phyloP scores from a whole-genome alignment of 371 early-diverging fungal genomes.

The Caulochytrium protostelioides region DNA sequence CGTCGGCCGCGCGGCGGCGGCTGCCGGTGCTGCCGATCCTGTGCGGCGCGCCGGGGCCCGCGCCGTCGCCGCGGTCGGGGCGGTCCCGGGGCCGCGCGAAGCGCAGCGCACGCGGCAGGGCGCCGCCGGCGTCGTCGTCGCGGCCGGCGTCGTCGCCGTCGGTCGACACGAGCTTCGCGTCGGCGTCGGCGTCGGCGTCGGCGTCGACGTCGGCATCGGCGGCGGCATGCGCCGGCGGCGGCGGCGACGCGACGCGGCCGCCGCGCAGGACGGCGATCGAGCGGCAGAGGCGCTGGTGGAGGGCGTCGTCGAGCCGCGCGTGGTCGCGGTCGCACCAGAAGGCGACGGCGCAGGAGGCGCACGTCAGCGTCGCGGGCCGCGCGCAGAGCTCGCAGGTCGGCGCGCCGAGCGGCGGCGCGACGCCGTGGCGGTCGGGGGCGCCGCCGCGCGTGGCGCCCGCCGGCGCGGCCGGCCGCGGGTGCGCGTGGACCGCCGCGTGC shows the following conservation, averaged over 20 bases:
- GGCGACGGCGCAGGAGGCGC: not conserved
- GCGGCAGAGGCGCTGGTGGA: not conserved
- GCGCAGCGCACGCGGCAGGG: too few relatives aligned
- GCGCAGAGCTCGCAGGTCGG: not conserved
- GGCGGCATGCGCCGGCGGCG: not conserved
- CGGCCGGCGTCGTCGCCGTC: too few relatives aligned
- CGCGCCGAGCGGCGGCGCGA: not conserved
- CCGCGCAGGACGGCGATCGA: not conserved
- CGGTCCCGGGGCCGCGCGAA: not conserved
- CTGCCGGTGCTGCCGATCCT: not conserved
- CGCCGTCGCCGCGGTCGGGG: not conserved
- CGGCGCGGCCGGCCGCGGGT: not conserved
- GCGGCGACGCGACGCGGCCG: too few relatives aligned
- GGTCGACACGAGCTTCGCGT: too few relatives aligned
- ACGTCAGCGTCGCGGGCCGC: not conserved
- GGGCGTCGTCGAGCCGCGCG: too few relatives aligned
- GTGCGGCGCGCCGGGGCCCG: not conserved
- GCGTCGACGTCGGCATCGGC: not conserved
- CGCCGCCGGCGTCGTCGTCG: too few relatives aligned
- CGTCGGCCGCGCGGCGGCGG: not conserved
- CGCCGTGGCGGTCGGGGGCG: not conserved
- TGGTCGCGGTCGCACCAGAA: too few relatives aligned
- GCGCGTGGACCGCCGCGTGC: too few relatives aligned
- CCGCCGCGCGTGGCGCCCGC: not conserved
- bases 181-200: too few relatives aligned